Evolutionary conservation across 441 rosid genomes (phyloP), one percentile per base, ranked within the genome.

Genomic region (Melastoma candidum): DNA sequence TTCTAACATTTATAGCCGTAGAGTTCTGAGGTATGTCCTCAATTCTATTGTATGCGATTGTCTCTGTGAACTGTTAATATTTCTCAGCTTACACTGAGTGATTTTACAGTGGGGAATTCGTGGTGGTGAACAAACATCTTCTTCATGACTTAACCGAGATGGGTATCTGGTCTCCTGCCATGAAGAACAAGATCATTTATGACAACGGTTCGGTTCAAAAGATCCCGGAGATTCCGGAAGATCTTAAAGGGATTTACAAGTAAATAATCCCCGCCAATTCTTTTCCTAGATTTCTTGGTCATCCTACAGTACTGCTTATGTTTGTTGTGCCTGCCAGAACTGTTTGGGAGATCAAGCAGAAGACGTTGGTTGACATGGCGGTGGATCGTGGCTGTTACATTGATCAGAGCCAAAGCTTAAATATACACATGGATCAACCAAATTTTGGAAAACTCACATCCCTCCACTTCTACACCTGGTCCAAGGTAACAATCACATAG

Each of bases 261-360:
- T 90, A 82, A 47, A 59, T 29, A 29, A 29, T 32, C 36, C 36
- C 36, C 5, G 36, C 5, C 36, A 17, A 17, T 7, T 29, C 36
- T 29, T 29, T 3, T 29, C 36, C 36, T 17, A 17, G 22, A 17
- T 17, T 17, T 17, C 22, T 17, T 17, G 0, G 22, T 17, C 22
- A 1, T 48, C 47, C 39, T 46, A 25, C 4, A 5, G 12, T 12
- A 53, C 49, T 57, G 43, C 11, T 39, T 46, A 51, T 25, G 49
- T 53, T 13, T 2, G n/a, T 41, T 29, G 7, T 49, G 43, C 14
- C 1, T 7, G 26, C 48, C 66, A 90, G 95, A 80, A 90, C 95
- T 44, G 97, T 90, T 11, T 90, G 97, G 97, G 97, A 90, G 82
- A 90, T 87, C 74, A 90, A 81, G 74, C 97, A 90, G 68, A 86